phyloP scores from a whole-genome alignment of 164 flowering plant genomes.

The Warburgia ugandensis region DNA sequence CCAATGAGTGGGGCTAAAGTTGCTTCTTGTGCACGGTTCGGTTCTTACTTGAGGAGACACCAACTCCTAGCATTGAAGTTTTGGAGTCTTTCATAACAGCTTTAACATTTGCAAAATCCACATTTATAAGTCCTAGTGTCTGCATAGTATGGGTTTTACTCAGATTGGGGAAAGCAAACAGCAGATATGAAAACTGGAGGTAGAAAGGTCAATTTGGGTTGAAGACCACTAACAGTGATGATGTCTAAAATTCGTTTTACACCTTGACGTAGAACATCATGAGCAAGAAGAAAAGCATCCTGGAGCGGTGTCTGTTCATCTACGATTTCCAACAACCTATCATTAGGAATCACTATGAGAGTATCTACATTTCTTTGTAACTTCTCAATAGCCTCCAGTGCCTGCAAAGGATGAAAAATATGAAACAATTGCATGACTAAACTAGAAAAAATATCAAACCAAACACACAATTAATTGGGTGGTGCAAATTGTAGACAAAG shows the following conservation, averaged over 20 bases:
- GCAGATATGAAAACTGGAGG: no score
- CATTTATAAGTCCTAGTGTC: slow-evolving; percentile 97
- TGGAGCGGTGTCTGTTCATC: slow-evolving; percentile 95
- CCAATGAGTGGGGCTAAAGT: slow-evolving; percentile 93
- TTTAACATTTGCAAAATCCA: slow-evolving; percentile 96
- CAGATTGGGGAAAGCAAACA: no score
- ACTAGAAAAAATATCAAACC: no score
- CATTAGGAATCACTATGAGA: slow-evolving; percentile 94
- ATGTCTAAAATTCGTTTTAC: slow-evolving; percentile 98
- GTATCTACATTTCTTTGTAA: slow-evolving; percentile 90
- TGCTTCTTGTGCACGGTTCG: slow-evolving; percentile 98
- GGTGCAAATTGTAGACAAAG: no score
- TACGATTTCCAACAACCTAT: slow-evolving; percentile 79
- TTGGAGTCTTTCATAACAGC: slow-evolving; percentile 99
- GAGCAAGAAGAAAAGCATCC: slow-evolving; percentile 95
- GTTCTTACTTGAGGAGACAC: slow-evolving; percentile 97
- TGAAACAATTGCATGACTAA: no score
- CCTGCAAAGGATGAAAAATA: no score
- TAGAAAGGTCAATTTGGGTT: no score
- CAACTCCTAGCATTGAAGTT: slow-evolving; percentile 99
- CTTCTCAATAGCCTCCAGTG: slow-evolving; percentile 91
- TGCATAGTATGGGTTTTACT: slow-evolving; percentile 36
- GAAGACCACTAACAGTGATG: slow-evolving; percentile 65
- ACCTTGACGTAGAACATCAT: slow-evolving; percentile 98
- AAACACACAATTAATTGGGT: no score